Evolutionary conservation across 176 grass and related monocot genomes (phyloP).

Genomic region (Lolium rigidum): DNA sequence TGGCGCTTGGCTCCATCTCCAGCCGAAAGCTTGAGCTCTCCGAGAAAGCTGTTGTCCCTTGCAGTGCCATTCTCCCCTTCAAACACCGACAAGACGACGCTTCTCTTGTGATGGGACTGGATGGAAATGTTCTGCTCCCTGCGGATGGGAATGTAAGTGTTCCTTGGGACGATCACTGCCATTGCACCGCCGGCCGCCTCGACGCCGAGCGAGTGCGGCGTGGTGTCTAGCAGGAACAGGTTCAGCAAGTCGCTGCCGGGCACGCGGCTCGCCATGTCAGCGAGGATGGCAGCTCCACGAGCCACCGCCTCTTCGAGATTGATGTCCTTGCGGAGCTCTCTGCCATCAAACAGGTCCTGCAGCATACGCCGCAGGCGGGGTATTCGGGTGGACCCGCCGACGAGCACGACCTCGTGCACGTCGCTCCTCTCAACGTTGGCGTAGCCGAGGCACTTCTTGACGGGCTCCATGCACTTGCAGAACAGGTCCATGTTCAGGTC

Average conservation of each 20-base stretch:
- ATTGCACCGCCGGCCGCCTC: slow-evolving; percentile 38
- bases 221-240: slow-evolving; percentile 45
- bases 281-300: slow-evolving; percentile 33
- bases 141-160: slow-evolving; percentile 31
- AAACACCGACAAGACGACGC: slow-evolving; percentile 42
- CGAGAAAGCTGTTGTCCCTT: slow-evolving; percentile 36
- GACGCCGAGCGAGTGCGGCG: slow-evolving; percentile 31
- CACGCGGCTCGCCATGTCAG: slow-evolving; percentile 20
- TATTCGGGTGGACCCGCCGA: slow-evolving; percentile 49
- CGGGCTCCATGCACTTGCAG: slow-evolving; percentile 46
- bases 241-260: slow-evolving; percentile 14
- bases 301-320: slow-evolving; percentile 49
- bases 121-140: slow-evolving; percentile 23
- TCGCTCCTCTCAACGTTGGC: slow-evolving; percentile 40
- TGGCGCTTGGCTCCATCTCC: slow-evolving; percentile 7
- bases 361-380: slow-evolving; percentile 40
- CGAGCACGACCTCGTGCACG: slow-evolving; percentile 46
- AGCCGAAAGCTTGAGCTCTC: slow-evolving; percentile 38
- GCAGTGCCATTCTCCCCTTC: slow-evolving; percentile 36
- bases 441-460: slow-evolving; percentile 42
- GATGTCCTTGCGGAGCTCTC: slow-evolving; percentile 40
- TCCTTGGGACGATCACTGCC: slow-evolving; percentile 39
- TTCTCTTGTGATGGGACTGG: slow-evolving; percentile 7
- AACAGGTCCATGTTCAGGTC: slow-evolving; percentile 62
- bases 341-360: slow-evolving; percentile 35